Evolutionary conservation across 805 yeast genomes (phyloP), one percentile per base, ranked within the genome.

Genomic region (Naumovozyma dairenensis): DNA sequence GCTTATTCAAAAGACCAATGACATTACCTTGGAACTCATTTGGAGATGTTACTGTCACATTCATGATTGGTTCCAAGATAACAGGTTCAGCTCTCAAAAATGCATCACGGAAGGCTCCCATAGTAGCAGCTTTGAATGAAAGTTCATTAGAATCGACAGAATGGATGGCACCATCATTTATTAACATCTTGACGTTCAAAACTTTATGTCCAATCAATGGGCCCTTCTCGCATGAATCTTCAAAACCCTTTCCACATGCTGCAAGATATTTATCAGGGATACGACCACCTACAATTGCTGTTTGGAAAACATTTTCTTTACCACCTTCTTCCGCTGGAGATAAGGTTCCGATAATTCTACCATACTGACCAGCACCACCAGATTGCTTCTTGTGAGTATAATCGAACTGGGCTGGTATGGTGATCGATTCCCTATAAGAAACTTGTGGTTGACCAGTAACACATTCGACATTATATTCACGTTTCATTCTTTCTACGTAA

Each of bases 281-380:
- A 68, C 83, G 83, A 56, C 99, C 99, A 52, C 98, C 97, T 45
- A 92, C 92, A 57, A 92, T 77, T 44, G 80, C 82, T 31, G 94
- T 80, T 53, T 80, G 75, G 61, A 89, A 92, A 46, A 66, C 65
- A 60, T 87, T 87, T 13, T 40, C 46, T 2, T 31, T 27, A 17
- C 35, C 43, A 28, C 57, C 62, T 31, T 74, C 77, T 33, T 72
- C 81, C 31, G 72, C 55, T 35, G 86, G 76, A 5, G 68, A 62
- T 63, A 87, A 59, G 37, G 67, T 71, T 57, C 99, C 97, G 61
- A 86, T 80, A 53, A 89, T 96, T 66, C 87, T 79, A 62, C 95
- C 98, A 57, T 77, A 92, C 69, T 92, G 99, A 65, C 99, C 99
- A 45, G 97, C 94, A 74, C 99, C 99, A 62, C 99, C 99, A 55